A percentile compares a stretch with the other conserved stretches of the same genome.
phyloP scores from a whole-genome alignment of 345 rosid genomes.

The Camelina laxa region DNA sequence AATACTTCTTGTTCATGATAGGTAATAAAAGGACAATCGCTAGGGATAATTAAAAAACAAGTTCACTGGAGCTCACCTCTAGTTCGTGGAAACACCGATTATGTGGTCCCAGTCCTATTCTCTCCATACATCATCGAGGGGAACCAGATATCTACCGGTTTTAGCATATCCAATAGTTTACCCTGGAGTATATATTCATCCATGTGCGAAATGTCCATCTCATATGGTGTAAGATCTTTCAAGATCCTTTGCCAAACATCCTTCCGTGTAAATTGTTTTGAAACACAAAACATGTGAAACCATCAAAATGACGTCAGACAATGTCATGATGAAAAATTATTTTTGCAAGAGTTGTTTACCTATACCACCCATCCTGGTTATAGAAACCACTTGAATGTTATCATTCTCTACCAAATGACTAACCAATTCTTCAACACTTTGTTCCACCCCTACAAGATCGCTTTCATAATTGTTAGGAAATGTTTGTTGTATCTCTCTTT shows the following conservation, averaged over 20 bases:
- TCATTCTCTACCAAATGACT: not conserved
- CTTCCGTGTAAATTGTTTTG: not conserved
- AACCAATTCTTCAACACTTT: constrained; percentile 37
- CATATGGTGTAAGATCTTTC: not conserved
- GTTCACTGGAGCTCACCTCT: too few species aligned
- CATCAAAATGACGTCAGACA: not conserved
- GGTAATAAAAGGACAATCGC: too few species aligned
- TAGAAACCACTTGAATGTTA: not conserved
- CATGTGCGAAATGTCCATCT: too few species aligned
- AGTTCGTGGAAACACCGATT: too few species aligned
- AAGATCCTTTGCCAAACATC: not conserved
- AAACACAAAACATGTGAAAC: not conserved
- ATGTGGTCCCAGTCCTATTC: too few species aligned
- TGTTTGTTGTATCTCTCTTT: constrained; percentile 25
- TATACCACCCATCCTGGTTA: not conserved
- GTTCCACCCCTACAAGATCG: constrained; percentile 50
- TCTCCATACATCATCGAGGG: too few species aligned
- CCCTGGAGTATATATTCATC: too few species aligned
- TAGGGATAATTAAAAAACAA: too few species aligned
- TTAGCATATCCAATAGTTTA: too few species aligned
- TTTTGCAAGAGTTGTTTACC: not conserved
- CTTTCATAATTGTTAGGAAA: constrained; percentile 40
- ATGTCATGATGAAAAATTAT: not conserved
- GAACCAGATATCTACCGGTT: too few species aligned
- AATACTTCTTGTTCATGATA: too few species aligned